Evolutionary conservation across 805 yeast genomes (phyloP).

Genomic region (Saccharomycopsis sp.): DNA sequence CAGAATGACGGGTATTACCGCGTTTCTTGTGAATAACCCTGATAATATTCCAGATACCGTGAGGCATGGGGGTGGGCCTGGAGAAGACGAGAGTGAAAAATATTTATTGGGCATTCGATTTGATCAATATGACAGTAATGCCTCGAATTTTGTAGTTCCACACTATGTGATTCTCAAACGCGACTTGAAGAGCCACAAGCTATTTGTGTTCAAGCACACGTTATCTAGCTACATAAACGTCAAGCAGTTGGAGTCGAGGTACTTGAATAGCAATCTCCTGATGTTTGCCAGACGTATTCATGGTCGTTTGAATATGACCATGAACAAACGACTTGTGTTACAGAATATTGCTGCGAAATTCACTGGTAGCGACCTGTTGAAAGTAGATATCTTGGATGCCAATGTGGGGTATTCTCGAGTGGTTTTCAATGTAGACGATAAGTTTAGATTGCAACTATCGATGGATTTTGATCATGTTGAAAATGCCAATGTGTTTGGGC

Average conservation of each 20-base stretch:
- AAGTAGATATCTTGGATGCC: not conserved
- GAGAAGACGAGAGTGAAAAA: not conserved
- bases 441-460: not conserved
- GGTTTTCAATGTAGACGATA: not conserved
- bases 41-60: not conserved
- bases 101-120: constrained; percentile 13
- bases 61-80: not conserved
- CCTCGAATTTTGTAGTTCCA: constrained; percentile 5
- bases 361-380: not conserved
- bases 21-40: constrained; percentile 7
- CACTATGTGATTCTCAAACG: constrained; percentile 13
- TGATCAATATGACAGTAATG: constrained; percentile 6
- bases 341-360: not conserved
- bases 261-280: not conserved
- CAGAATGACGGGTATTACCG: constrained; percentile 15
- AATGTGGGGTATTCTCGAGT: constrained; percentile 1
- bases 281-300: constrained; percentile 10
- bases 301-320: not conserved
- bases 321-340: constrained; percentile 4
- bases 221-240: constrained; percentile 12
- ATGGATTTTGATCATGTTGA: not conserved
- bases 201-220: constrained; percentile 15
- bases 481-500: not conserved
- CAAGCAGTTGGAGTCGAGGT: constrained; percentile 1
- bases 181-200: not conserved